These are phyloP conservation scores for Lablab purpureus DNA, from an alignment of 306 rosid species.

Conservation along the genomic window DNA sequence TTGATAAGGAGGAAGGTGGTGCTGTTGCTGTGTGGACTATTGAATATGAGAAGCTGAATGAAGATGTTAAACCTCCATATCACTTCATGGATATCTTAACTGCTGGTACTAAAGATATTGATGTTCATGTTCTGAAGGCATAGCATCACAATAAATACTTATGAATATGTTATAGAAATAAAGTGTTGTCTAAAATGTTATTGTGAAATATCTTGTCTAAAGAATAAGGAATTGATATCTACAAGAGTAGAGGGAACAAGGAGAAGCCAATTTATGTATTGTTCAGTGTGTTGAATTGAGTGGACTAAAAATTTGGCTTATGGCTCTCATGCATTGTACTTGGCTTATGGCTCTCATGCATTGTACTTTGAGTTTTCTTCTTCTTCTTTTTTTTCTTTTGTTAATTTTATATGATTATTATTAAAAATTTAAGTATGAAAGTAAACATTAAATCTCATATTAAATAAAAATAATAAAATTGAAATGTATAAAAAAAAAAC, in stretches of 20 bases:
- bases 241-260: not conserved
- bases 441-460: too few species aligned
- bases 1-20: conserved; percentile 1
- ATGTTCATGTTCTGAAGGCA: not conserved
- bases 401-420: too few species aligned
- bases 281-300: too few species aligned
- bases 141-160: not conserved
- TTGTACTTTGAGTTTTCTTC: too few species aligned
- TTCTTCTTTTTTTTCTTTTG: too few species aligned
- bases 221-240: not conserved
- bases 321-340: too few species aligned
- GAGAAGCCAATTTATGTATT: too few species aligned
- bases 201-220: not conserved
- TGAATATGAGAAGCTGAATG: not conserved
- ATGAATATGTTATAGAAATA: not conserved
- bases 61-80: not conserved
- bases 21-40: not conserved
- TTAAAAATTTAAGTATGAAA: too few species aligned
- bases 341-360: too few species aligned
- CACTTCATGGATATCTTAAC: not conserved
- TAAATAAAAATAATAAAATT: too few species aligned
- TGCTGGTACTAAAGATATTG: not conserved
- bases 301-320: too few species aligned
- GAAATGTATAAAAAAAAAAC: too few species aligned
- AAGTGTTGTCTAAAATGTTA: not conserved